A percentile compares a stretch with the other conserved stretches of the same genome.
Conservation (phyloP, 176 grass and related monocot species). For the Triticum dicoccoides region DNA sequence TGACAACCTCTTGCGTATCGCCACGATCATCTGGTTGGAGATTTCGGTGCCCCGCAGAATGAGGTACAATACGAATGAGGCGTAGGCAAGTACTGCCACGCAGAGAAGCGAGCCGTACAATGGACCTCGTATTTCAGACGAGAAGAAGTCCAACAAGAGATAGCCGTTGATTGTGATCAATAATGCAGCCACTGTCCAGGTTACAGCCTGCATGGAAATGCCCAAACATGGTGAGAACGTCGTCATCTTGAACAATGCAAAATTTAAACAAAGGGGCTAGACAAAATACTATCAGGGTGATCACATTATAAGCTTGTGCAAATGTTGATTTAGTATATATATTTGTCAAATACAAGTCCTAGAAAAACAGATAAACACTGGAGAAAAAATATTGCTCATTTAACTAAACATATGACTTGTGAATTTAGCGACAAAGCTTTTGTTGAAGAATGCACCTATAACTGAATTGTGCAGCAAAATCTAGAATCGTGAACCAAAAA, state of each 20-base stretch:
- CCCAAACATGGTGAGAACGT: neutral
- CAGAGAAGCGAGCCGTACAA: conserved; percentile 56
- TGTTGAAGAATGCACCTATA: neutral
- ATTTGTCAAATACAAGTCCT: neutral
- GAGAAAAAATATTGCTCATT: neutral
- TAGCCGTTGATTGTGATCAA: conserved; percentile 88
- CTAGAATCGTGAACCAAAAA: neutral
- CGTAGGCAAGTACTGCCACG: conserved; percentile 46
- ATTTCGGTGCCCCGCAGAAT: conserved; percentile 58
- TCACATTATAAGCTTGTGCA: neutral
- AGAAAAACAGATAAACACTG: neutral
- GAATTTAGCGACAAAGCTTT: neutral
- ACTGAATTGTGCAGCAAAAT: neutral
- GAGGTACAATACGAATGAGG: conserved; percentile 72
- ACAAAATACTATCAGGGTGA: neutral
- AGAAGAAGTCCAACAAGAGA: conserved; percentile 89
- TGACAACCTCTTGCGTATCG: conserved; percentile 41
- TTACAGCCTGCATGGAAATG: conserved; percentile 59
- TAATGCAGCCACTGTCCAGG: conserved; percentile 80
- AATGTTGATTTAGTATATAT: neutral
- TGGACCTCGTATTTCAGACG: conserved; percentile 64
- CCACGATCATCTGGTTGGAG: conserved; percentile 34
- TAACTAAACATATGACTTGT: neutral
- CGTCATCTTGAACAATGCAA: neutral
- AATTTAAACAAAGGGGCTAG: neutral